Percentiles rank a stretch among this genome's conserved stretches.
Evolutionary conservation across 176 grass and related monocot genomes (phyloP).

Genomic region (Eleusine coracana): DNA sequence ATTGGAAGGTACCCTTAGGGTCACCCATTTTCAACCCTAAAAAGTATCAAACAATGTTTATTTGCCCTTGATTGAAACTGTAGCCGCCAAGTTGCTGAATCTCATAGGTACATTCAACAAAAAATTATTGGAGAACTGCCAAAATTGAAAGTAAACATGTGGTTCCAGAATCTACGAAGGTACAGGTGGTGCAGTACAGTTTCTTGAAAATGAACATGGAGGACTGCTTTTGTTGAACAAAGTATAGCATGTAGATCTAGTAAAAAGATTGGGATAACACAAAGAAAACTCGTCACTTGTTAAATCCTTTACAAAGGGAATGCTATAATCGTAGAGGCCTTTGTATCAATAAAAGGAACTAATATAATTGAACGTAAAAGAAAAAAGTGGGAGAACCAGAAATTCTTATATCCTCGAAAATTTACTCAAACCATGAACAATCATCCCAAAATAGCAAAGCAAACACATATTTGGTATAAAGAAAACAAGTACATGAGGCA

Average conservation of each 20-base stretch:
- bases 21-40: too few relatives aligned
- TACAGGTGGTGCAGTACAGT: not conserved
- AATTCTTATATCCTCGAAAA: not conserved
- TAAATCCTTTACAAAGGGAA: not conserved
- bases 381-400: not conserved
- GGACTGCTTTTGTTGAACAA: constrained; percentile 7
- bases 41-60: not conserved
- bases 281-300: not conserved
- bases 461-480: constrained; percentile 3
- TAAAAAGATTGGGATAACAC: not conserved
- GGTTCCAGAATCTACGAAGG: not conserved
- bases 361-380: not conserved
- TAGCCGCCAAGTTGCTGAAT: constrained; percentile 5
- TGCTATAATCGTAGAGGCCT: not conserved
- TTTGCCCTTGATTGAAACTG: not conserved
- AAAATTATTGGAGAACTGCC: not conserved
- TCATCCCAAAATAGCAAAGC: constrained; percentile 9
- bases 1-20: too few relatives aligned
- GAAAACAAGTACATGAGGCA: not conserved
- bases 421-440: not conserved
- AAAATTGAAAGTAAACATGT: not conserved
- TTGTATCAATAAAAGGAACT: constrained; percentile 4
- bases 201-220: constrained; percentile 19
- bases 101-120: not conserved
- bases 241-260: not conserved